A percentile compares a stretch with the other conserved stretches of the same genome.
These are phyloP conservation scores for Chaetomidium leptoderma DNA, from an alignment of 495 filamentous ascomycete genomes.

Conservation along the genomic window DNA sequence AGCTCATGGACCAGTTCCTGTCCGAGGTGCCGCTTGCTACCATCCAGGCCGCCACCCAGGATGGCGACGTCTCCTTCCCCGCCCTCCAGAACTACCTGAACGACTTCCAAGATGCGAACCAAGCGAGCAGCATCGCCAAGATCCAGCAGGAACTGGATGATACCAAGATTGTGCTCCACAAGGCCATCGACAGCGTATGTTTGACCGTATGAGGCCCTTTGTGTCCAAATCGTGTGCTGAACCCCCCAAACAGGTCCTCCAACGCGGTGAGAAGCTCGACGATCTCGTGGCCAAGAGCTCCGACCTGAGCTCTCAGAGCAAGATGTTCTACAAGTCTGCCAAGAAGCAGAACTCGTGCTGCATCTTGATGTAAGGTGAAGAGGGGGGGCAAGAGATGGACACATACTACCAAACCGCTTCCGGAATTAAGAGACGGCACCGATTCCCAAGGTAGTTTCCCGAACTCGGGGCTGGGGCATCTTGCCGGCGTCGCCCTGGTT, in stretches of 20 bases:
- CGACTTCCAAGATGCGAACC: conserved; percentile 83
- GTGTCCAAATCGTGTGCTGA: background rate
- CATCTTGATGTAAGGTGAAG: conserved; percentile 60
- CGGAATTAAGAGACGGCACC: background rate
- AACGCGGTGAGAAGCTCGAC: conserved; percentile 89
- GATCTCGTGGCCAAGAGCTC: conserved; percentile 84
- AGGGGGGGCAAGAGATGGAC: background rate
- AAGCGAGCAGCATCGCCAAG: conserved; percentile 88
- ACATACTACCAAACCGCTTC: background rate
- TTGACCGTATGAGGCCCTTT: background rate
- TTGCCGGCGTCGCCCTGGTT: background rate
- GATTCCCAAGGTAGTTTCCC: too few relatives aligned
- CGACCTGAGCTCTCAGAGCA: conserved; percentile 80
- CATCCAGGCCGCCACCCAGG: conserved; percentile 52
- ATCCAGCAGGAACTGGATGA: conserved; percentile 97
- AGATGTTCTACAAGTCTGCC: conserved; percentile 80
- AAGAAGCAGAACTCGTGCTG: conserved; percentile 98
- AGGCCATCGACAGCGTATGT: conserved; percentile 78
- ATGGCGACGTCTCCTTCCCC: conserved; percentile 54
- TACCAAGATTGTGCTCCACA: conserved; percentile 96
- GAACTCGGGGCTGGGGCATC: background rate
- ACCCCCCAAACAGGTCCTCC: conserved; percentile 49
- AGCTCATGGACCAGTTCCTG: conserved; percentile 91
- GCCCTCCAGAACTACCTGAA: conserved; percentile 75
- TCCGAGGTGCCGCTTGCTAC: conserved; percentile 66